These are phyloP conservation scores for Podaxis sp. DNA, from an alignment of 768 basidiomycete genomes.

Conservation along the genomic window DNA sequence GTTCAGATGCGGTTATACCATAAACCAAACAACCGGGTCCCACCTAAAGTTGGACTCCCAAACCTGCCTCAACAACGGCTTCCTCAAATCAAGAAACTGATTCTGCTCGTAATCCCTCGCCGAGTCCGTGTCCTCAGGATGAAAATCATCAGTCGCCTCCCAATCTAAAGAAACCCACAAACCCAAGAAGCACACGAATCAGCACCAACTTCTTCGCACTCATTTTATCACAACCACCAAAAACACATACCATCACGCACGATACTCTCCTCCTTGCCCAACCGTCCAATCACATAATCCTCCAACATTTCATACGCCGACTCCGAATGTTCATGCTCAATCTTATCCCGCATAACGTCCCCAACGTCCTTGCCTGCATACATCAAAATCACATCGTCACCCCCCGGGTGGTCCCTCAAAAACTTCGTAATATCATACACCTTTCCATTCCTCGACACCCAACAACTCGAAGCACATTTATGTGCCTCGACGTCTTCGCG, in stretches of 20 bases:
- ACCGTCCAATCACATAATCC: constrained; percentile 81
- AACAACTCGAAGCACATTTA: constrained; percentile 63
- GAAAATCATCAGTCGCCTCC: constrained; percentile 87
- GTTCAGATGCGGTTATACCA: not conserved
- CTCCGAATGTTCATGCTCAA: constrained; percentile 87
- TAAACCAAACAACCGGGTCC: constrained; percentile 20
- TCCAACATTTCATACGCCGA: constrained; percentile 90
- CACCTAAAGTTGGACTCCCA: constrained; percentile 86
- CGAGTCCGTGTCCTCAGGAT: constrained; percentile 86
- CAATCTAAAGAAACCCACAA: constrained; percentile 56
- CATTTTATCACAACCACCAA: not conserved
- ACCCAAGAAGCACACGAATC: not conserved
- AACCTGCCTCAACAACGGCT: constrained; percentile 83
- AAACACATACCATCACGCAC: constrained; percentile 72
- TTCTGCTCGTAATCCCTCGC: constrained; percentile 83
- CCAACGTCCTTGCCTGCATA: constrained; percentile 86
- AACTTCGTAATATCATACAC: constrained; percentile 92
- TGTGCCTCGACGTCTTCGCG: constrained; percentile 72
- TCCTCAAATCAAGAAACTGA: constrained; percentile 86
- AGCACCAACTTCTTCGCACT: not conserved
- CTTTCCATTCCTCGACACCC: constrained; percentile 77
- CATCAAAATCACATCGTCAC: constrained; percentile 85
- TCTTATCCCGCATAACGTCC: constrained; percentile 73
- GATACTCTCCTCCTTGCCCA: constrained; percentile 72
- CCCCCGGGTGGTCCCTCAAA: constrained; percentile 88